Conservation (phyloP, 1,139 yeast genomes). For the Kodamaea arcana region DNA sequence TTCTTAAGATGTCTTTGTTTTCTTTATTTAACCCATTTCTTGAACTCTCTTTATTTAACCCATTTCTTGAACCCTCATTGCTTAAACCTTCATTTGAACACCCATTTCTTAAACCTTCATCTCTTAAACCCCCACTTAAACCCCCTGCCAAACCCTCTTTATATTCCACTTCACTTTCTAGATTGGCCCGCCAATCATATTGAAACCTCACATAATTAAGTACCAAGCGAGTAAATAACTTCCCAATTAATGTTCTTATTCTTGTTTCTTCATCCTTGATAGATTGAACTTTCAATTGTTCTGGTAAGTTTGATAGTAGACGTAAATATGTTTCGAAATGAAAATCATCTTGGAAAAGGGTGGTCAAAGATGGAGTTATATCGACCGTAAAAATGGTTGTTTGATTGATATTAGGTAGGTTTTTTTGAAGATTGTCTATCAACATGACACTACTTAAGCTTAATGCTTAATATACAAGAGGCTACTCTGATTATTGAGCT, state of each 20-base stretch:
- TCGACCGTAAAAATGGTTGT: constrained; percentile 15
- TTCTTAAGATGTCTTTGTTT: too few relatives aligned
- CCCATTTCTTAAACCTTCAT: too few relatives aligned
- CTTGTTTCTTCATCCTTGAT: constrained; percentile 20
- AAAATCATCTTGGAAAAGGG: constrained; percentile 28
- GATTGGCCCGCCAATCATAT: background rate
- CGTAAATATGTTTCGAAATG: constrained; percentile 33
- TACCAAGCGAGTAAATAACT: constrained; percentile 23
- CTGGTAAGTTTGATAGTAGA: constrained; percentile 31
- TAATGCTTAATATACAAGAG: too few relatives aligned
- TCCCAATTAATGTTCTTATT: constrained; percentile 18
- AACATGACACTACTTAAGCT: too few relatives aligned
- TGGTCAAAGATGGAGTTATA: constrained; percentile 12
- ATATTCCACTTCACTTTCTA: too few relatives aligned
- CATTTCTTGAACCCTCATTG: too few relatives aligned
- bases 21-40: too few relatives aligned
- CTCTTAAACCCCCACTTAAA: too few relatives aligned
- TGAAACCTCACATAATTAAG: constrained; percentile 20
- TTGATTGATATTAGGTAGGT: background rate
- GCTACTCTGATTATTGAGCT: too few relatives aligned
- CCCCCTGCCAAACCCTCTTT: background rate
- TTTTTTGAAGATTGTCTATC: background rate
- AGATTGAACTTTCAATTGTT: constrained; percentile 29
- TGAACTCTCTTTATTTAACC: too few relatives aligned
- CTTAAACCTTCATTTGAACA: too few relatives aligned